Percentiles rank a stretch among this genome's conserved stretches.
Evolutionary conservation across 2,329 filamentous ascomycete species (phyloP).

Genomic region (Penicillium polonicum): DNA sequence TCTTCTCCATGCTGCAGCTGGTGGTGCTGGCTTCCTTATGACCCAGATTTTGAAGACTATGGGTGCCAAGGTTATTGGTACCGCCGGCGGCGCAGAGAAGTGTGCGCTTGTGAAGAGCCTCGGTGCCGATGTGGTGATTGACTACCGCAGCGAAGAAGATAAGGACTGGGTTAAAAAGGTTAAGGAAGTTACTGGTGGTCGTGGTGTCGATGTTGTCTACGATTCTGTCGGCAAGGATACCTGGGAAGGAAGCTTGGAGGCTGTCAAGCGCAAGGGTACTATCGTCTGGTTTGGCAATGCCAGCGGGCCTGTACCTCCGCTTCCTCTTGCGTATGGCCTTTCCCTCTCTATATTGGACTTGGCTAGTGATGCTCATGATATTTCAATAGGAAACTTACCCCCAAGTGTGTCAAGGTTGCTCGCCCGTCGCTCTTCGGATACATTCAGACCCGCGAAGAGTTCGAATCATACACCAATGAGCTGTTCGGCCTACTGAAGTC

Average conservation of each 20-base stretch:
- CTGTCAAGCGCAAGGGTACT: conserved; percentile 72
- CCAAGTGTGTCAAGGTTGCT: conserved; percentile 75
- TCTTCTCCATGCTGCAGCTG: conserved; percentile 81
- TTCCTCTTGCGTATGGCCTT: conserved; percentile 58
- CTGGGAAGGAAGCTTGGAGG: conserved; percentile 74
- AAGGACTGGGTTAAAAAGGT: conserved; percentile 75
- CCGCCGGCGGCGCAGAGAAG: conserved; percentile 72
- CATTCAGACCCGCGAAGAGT: conserved; percentile 66
- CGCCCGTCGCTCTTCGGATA: conserved; percentile 74
- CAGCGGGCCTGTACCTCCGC: conserved; percentile 72
- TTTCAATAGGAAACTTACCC: conserved; percentile 48
- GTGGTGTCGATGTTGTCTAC: conserved; percentile 75
- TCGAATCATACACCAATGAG: conserved; percentile 67
- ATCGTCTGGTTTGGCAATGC: conserved; percentile 81
- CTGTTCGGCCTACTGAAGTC: conserved; percentile 70
- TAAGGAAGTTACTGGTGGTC: conserved; percentile 76
- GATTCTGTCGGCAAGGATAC: conserved; percentile 84
- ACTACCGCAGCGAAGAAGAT: conserved; percentile 80
- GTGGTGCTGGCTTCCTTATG: conserved; percentile 74
- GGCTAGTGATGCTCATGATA: conserved; percentile 12
- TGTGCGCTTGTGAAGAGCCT: conserved; percentile 62
- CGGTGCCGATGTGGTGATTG: conserved; percentile 70
- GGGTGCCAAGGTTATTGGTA: conserved; percentile 77
- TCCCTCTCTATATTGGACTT: neutral
- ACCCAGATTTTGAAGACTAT: conserved; percentile 70